Conservation (phyloP, 176 grass and related monocot genomes). For the Saccharum spontaneum region DNA sequence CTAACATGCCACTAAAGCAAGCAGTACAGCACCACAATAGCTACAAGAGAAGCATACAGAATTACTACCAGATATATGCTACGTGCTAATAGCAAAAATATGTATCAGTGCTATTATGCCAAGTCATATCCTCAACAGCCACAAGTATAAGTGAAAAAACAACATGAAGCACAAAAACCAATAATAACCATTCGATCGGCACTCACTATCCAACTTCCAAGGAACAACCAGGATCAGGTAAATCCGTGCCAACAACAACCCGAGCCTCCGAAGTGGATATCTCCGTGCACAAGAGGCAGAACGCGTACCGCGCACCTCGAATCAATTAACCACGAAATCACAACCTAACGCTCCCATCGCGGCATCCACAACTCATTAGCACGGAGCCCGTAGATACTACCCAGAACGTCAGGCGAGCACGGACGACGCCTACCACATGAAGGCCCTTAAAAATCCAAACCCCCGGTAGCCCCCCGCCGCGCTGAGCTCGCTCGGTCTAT, state of each 20-base stretch:
- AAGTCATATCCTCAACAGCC: background rate
- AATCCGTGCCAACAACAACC: background rate
- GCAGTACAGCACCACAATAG: background rate
- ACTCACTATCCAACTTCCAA: background rate
- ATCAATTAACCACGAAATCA: background rate
- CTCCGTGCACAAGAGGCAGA: background rate
- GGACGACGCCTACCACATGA: background rate
- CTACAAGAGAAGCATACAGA: background rate
- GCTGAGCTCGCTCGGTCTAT: background rate
- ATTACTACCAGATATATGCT: background rate
- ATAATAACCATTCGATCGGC: background rate
- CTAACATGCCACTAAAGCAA: background rate
- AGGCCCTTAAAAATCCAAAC: background rate
- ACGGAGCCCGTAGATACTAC: background rate
- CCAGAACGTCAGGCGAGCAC: background rate
- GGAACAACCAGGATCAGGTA: background rate
- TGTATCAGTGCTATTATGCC: background rate
- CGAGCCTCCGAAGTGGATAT: background rate
- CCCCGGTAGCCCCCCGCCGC: background rate
- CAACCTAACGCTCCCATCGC: background rate
- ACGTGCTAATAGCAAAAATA: background rate
- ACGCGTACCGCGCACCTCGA: background rate
- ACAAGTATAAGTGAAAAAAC: background rate
- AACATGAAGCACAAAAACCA: background rate
- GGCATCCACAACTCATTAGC: background rate